Evolutionary conservation across 257 asterid genomes (phyloP).

Genomic region (Striga asiatica): DNA sequence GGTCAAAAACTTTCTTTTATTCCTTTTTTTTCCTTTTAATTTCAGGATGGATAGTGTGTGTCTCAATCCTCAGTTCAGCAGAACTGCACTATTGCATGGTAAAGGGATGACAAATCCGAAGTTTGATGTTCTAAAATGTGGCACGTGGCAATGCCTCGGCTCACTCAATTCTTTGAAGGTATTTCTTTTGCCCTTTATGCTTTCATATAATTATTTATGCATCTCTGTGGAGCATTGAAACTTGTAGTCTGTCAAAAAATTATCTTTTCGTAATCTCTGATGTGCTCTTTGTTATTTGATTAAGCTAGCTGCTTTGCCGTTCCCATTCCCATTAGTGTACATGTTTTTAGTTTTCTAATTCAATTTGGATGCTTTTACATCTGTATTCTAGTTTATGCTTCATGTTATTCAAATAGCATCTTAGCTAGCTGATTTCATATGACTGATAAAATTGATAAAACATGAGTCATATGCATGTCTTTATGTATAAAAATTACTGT

Average conservation of each 20-base stretch:
- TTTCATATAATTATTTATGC: background rate
- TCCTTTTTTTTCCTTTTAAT: no score
- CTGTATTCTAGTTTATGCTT: background rate
- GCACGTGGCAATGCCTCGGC: constrained; percentile 29
- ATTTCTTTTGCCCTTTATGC: background rate
- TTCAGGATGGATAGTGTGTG: constrained; percentile 54
- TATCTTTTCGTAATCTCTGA: background rate
- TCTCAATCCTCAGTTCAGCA: constrained; percentile 29
- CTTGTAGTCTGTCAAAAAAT: background rate
- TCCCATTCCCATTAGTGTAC: background rate
- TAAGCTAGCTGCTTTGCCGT: background rate
- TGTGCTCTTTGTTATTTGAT: background rate
- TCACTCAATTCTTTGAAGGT: constrained; percentile 64
- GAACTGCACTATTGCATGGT: constrained; percentile 19
- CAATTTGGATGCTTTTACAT: background rate
- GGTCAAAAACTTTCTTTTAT: background rate
- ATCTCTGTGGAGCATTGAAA: background rate
- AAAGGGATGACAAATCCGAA: constrained; percentile 24
- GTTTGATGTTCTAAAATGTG: constrained; percentile 25
- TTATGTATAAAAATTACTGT: background rate
- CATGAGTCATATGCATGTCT: background rate
- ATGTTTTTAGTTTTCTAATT: background rate
- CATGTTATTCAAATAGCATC: background rate
- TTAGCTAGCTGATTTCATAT: background rate
- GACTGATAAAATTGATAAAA: background rate